Base-by-base conservation (phyloP, 2,329 filamentous ascomycete genomes). In the Dichotomopilus funicola region DNA sequence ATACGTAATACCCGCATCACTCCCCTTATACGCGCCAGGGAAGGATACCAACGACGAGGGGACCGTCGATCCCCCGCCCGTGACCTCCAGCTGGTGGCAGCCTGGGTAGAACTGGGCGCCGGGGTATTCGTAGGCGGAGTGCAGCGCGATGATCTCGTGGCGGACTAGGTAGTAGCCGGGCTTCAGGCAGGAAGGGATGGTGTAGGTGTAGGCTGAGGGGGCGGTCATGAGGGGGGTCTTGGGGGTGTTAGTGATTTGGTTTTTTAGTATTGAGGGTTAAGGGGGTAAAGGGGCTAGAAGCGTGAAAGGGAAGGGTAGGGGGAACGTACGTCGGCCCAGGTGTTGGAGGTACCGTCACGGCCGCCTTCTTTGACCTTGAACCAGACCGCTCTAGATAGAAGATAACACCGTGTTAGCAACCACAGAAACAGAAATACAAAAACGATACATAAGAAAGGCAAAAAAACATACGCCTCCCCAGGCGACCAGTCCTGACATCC, bases 61-160 rank as follows among this genome's bases (percentile, higher is more conserved):
- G 1, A 66, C 70, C 6, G 71, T 73, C 49, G 64, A 73, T 6
- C 77, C 78, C 27, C 73, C 70, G 12, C 78, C 77, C 1, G 74
- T 75, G 27, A 82, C 75, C 63, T 80, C 70, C 31, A 82, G 71
- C 66, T 82, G 79, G 65, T 81, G 79, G 68, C 79, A 82, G 6
- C 77, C 77, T 0, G 79, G 79, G 62, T 82, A 82, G 66, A 81
- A 77, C 62, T 82, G 79, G 1, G 75, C 78, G 13, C 79, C 79
- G 0, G 78, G 78, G 61, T 80, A 79, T 5, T 65, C 45, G 54
- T 67, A 74, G 12, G 71, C 72, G 3, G 76, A 61, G 66, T 81
- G 79, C 50, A 82, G 72, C 3, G 79, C 79, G 57, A 81, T 76
- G 63, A 79, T 75, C 66, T 82, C 79, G 62, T 82, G 79, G 49